phyloP scores from a whole-genome alignment of 179 eudicot species.

The Carnegiea gigantea region DNA sequence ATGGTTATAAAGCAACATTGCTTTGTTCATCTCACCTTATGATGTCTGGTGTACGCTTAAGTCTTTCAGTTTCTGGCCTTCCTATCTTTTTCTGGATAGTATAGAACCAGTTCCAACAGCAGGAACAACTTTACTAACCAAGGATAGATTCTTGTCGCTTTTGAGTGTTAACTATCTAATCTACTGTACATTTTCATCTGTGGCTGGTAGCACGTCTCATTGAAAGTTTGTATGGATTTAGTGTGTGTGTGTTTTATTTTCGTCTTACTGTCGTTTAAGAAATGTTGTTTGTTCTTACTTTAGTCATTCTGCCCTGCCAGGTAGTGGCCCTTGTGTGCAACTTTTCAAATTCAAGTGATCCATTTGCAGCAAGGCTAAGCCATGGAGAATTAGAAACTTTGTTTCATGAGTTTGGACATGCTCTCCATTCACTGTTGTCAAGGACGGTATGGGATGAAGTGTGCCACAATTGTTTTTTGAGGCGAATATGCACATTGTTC shows the following conservation, averaged over 20 bases:
- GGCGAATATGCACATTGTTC: background rate
- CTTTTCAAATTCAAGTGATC: slow-evolving; percentile 54
- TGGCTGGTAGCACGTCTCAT: background rate
- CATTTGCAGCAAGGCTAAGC: slow-evolving; percentile 53
- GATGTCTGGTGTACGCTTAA: background rate
- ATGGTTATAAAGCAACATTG: background rate
- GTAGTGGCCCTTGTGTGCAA: slow-evolving; percentile 96
- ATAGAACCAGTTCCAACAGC: background rate
- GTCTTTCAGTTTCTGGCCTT: background rate
- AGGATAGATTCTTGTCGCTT: background rate
- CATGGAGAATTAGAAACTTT: slow-evolving; percentile 96
- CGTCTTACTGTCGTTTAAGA: background rate
- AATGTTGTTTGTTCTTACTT: slow-evolving; percentile 15
- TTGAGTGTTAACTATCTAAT: background rate
- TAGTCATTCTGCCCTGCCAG: slow-evolving; percentile 34
- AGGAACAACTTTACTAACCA: background rate
- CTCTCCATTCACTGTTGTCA: slow-evolving; percentile 93
- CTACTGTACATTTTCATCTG: background rate
- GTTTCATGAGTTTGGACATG: slow-evolving; percentile 98
- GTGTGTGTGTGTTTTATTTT: slow-evolving; percentile 7
- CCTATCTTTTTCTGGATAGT: background rate
- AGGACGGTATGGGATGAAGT: slow-evolving; percentile 61
- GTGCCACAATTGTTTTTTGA: slow-evolving; percentile 5
- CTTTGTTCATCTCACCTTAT: background rate
- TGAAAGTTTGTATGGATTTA: background rate